Base-by-base conservation (phyloP, 1,139 yeast species). In the Casaregolazyma lundiana region DNA sequence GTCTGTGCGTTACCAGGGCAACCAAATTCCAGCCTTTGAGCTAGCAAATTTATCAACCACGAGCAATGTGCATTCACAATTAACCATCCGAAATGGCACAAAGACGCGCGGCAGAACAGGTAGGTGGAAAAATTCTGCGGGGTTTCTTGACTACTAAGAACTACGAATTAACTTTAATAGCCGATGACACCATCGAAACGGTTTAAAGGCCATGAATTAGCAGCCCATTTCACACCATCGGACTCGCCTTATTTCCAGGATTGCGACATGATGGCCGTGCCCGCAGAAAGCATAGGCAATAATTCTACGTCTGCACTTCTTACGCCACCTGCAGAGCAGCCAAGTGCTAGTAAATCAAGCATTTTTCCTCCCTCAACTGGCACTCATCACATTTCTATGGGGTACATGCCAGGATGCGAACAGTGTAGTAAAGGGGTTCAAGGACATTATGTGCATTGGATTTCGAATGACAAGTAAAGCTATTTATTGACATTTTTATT, bases 391-490 rank as follows among this genome's bases (percentile, higher is more conserved):
- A 35, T 42, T 13, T 35, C 38, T 4, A 42, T 42, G 45, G 45
- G 45, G n/a, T 42, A 20, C 24, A 18, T 42, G 40, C 30, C 38
- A 13, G 17, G 29, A 3, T 42, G 45, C 41, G 45, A 42, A 26
- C 38, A 42, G 36, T 42, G 45, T 18, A 22, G 26, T 3, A 35
- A 35, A n/a, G 38, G 40, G 11, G 45, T 42, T 18, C 22, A 26
- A 35, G 45, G 45, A 2, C 45, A 42, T 26, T 42, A 42, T 18
- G 45, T 35, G n/a, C 45, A 42, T 24, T 42, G 45, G 45, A 24
- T 36, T 15, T 36, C 38, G 8, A 35, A 36, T 19, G 35, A 35
- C 15, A 26, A 26, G 32, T 26, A 11, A 11, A n/a, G n/a, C n/a
- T n/a, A n/a, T n/a, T n/a, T n/a, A n/a, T n/a, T n/a, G n/a, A n/a